Base-by-base conservation (phyloP, 179 eudicot genomes). In the Actinidia polygama region DNA sequence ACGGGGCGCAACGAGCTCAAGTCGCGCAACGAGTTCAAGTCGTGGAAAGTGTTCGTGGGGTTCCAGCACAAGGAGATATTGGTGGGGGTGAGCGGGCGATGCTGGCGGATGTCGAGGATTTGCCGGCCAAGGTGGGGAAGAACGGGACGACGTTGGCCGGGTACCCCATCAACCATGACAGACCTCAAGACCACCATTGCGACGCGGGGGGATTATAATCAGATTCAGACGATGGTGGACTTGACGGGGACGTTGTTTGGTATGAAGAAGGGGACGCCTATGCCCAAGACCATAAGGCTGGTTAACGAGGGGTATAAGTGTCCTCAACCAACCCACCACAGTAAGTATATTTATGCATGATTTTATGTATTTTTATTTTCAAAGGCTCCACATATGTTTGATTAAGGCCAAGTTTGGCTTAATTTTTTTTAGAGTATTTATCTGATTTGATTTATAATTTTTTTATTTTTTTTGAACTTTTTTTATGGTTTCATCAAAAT, bases 241-340 rank as follows among this genome's bases (percentile, higher is more conserved):
- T 72, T 97, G 15, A 97, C 88, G 30, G 99, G 99, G 14, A 94
- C 99, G 0, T 87, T 78, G 79, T 97, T 97, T 18, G 99, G 99
- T 6, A 82, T 93, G 71, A 86, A 79, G 82, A 86, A 81, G 0
- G 92, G 88, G 7, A 86, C 81, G 4, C 94, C 96, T 0, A 91
- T 94, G 98, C 98, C 98, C 57, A 96, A 87, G 92, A 90, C 94
- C 0, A 87, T 96, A 46, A 87, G 80, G 84, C 91, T 96, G 11
- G 89, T 54, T 1, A 93, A 95, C 73, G 94, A 90, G 4, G 99
- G 99, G 0, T 96, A 80, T 68, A 92, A 89, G 77, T 96, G 99
- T 62, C 98, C 97, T 79, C n/a, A n/a, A n/a, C n/a, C n/a, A n/a
- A n/a, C n/a, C n/a, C n/a, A n/a, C n/a, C n/a, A n/a, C n/a, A n/a